Conservation (phyloP, 208 protist species). For the Acanthamoeba culbertsoni region DNA sequence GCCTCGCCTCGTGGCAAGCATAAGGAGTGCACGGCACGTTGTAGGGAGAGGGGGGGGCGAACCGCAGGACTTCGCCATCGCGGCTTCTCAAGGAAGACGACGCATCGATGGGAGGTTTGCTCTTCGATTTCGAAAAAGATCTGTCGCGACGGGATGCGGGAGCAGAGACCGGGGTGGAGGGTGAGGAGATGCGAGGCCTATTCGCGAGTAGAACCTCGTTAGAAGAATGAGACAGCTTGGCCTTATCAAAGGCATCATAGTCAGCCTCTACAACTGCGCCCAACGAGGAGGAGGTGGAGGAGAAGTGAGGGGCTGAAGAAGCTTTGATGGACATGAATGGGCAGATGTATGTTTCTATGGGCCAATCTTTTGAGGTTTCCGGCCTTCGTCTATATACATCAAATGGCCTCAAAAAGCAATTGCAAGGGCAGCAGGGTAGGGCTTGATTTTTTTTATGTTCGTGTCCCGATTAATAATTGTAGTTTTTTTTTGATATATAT, state of each 20-base stretch:
- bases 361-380: not conserved
- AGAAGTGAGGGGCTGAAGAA: not conserved
- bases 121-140: not conserved
- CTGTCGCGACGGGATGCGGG: not conserved
- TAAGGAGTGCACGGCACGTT: too few species aligned
- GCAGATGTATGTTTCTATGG: too few species aligned
- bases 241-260: not conserved
- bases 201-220: not conserved
- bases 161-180: not conserved
- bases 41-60: not conserved
- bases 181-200: not conserved
- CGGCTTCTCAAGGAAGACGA: not conserved
- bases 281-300: not conserved
- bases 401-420: too few species aligned
- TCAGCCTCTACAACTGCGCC: not conserved
- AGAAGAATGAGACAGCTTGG: not conserved
- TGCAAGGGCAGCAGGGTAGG: too few species aligned
- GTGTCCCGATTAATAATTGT: too few species aligned
- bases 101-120: not conserved
- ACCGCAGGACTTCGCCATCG: not conserved
- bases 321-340: not conserved
- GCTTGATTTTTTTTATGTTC: too few species aligned
- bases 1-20: too few species aligned
- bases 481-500: too few species aligned
- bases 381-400: too few species aligned